Percentiles rank a stretch among this genome's conserved stretches.
Conservation (phyloP, 495 filamentous ascomycete genomes). For the Viridothelium virens region DNA sequence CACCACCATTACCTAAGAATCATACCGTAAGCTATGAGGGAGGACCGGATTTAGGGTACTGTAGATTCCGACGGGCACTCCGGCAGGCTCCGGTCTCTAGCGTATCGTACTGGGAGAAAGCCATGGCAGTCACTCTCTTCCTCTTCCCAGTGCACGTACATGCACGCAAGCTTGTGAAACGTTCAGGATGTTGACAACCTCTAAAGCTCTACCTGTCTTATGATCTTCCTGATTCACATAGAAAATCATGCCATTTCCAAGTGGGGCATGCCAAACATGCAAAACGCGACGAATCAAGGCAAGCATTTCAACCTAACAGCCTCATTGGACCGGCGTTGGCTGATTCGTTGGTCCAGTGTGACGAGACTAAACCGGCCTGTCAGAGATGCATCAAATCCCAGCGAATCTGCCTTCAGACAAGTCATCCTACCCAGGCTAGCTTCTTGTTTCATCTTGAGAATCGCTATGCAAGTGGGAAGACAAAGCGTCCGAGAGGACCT, state of each 20-base stretch:
- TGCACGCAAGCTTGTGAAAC: not conserved
- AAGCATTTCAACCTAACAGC: conserved; percentile 1
- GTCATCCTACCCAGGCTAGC: conserved; percentile 1
- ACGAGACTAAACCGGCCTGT: conserved; percentile 26
- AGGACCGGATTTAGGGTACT: too few relatives aligned
- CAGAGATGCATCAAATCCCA: conserved; percentile 23
- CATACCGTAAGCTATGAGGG: too few relatives aligned
- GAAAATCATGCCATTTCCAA: conserved; percentile 16
- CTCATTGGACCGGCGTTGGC: not conserved
- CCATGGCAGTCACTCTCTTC: not conserved
- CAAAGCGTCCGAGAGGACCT: conserved; percentile 32
- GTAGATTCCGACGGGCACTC: too few relatives aligned
- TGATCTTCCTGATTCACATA: not conserved
- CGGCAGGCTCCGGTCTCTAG: not conserved
- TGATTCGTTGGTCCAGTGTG: conserved; percentile 23
- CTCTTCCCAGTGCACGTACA: not conserved
- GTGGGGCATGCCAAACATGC: conserved; percentile 20
- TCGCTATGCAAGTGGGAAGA: conserved; percentile 27
- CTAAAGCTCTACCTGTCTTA: too few relatives aligned
- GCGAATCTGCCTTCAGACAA: conserved; percentile 19
- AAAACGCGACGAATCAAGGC: conserved; percentile 29
- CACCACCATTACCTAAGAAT: too few relatives aligned
- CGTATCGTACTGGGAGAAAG: not conserved
- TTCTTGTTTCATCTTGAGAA: conserved; percentile 31
- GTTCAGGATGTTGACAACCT: too few relatives aligned